Evolutionary conservation across 1,284 basidiomycete species (phyloP).

Genomic region (Melampsora larici-populina): DNA sequence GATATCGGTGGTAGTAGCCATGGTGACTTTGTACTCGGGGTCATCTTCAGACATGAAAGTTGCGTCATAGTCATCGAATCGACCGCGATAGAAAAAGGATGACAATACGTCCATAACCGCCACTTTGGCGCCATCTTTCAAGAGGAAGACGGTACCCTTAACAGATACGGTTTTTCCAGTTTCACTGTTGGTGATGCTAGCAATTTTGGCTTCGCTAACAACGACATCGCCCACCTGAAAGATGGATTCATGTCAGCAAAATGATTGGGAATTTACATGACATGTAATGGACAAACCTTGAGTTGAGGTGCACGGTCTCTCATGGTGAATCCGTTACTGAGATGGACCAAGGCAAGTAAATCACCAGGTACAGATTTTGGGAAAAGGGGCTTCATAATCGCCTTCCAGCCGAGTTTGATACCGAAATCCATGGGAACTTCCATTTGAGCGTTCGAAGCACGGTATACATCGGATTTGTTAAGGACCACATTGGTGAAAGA

Average conservation of each 20-base stretch:
- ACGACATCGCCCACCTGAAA: slow-evolving; percentile 83
- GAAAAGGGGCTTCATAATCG: slow-evolving; percentile 96
- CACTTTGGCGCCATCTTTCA: slow-evolving; percentile 62
- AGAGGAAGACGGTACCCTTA: slow-evolving; percentile 82
- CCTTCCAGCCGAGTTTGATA: slow-evolving; percentile 96
- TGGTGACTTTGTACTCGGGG: slow-evolving; percentile 75
- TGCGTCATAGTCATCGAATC: slow-evolving; percentile 86
- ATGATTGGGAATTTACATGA: slow-evolving; percentile 73
- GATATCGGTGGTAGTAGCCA: slow-evolving; percentile 70
- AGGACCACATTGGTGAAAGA: slow-evolving; percentile 81
- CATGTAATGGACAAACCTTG: slow-evolving; percentile 62
- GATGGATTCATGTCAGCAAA: slow-evolving; percentile 74
- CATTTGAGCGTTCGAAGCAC: slow-evolving; percentile 65
- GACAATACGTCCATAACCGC: slow-evolving; percentile 90
- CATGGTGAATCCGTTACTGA: slow-evolving; percentile 69
- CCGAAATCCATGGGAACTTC: slow-evolving; percentile 97
- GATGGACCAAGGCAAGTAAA: slow-evolving; percentile 88
- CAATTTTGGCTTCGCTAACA: slow-evolving; percentile 80
- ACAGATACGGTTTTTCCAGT: slow-evolving; percentile 75
- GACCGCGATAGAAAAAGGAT: slow-evolving; percentile 93
- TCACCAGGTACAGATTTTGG: slow-evolving; percentile 86
- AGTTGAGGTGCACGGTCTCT: slow-evolving; percentile 38
- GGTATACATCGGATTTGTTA: slow-evolving; percentile 65
- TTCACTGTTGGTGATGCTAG: slow-evolving; percentile 84
- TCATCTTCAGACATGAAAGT: slow-evolving; percentile 91